These are phyloP conservation scores for Dioscorea dumetorum DNA, from an alignment of 106 monocot species.

Conservation along the genomic window DNA sequence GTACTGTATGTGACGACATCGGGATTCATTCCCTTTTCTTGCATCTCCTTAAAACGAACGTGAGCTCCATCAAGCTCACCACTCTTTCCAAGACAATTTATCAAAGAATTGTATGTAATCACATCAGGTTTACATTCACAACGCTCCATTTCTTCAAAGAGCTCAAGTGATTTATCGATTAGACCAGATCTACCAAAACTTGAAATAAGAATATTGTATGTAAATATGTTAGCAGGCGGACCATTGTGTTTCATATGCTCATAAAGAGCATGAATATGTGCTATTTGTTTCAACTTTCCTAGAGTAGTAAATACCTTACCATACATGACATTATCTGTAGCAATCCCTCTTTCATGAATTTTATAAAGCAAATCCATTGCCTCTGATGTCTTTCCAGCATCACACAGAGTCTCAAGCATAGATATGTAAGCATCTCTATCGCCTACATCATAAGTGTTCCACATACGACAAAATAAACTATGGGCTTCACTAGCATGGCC, in stretches of 20 bases:
- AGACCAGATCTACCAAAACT: constrained; percentile 74
- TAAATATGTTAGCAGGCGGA: constrained; percentile 66
- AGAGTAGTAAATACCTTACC: constrained; percentile 77
- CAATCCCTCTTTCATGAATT: constrained; percentile 75
- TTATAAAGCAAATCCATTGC: constrained; percentile 81
- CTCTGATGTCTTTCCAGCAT: constrained; percentile 65
- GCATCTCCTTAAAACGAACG: constrained; percentile 90
- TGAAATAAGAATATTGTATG: constrained; percentile 91
- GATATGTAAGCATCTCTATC: constrained; percentile 71
- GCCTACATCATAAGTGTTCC: constrained; percentile 62
- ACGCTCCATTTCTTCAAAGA: constrained; percentile 84
- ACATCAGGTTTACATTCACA: constrained; percentile 80
- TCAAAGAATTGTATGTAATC: constrained; percentile 93
- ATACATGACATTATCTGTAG: constrained; percentile 67
- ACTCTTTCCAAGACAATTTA: constrained; percentile 84
- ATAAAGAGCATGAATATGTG: constrained; percentile 41
- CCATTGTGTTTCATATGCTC: constrained; percentile 72
- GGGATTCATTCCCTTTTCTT: constrained; percentile 81
- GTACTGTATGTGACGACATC: constrained; percentile 94
- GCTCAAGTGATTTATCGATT: constrained; percentile 46
- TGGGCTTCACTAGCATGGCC: constrained; percentile 89
- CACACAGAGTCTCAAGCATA: constrained; percentile 78
- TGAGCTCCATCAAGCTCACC: constrained; percentile 95
- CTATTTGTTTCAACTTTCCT: constrained; percentile 56
- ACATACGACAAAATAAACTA: constrained; percentile 84